Evolutionary conservation across 805 yeast genomes (phyloP).

Genomic region (Wickerhamiella parazyma): DNA sequence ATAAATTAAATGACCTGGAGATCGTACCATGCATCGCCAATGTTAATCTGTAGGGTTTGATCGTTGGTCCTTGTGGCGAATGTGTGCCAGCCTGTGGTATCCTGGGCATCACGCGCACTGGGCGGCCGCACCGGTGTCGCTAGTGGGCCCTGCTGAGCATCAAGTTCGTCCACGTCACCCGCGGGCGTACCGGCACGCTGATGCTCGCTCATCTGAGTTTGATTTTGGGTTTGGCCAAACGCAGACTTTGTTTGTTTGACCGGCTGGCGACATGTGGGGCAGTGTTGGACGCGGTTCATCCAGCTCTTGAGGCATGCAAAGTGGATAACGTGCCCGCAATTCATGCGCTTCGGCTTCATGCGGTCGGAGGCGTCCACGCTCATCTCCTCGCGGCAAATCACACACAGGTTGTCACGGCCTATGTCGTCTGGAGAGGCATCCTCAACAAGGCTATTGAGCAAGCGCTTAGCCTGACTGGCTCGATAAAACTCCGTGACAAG

Average conservation of each 20-base stretch:
- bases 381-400: conserved; percentile 90
- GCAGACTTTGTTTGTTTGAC: conserved; percentile 12
- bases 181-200: too few relatives aligned
- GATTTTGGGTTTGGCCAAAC: background rate
- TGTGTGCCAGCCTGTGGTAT: background rate
- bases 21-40: conserved; percentile 1
- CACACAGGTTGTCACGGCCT: conserved; percentile 51
- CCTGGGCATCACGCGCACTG: too few relatives aligned
- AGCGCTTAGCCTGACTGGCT: conserved; percentile 32
- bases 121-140: too few relatives aligned
- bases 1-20: conserved; percentile 2
- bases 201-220: background rate
- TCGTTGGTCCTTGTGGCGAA: background rate
- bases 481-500: conserved; percentile 22
- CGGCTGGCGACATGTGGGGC: conserved; percentile 60
- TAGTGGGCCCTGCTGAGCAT: background rate
- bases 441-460: conserved; percentile 48
- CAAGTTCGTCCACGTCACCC: too few relatives aligned
- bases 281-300: conserved; percentile 83
- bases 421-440: conserved; percentile 53
- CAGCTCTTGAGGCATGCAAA: conserved; percentile 82
- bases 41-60: background rate
- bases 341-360: conserved; percentile 55
- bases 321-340: conserved; percentile 81
- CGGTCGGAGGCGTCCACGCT: conserved; percentile 33